Percentiles rank a stretch among this genome's conserved stretches.
Evolutionary conservation across 352 stramenopile genomes (phyloP).

Genomic region (Pythium volutum): DNA sequence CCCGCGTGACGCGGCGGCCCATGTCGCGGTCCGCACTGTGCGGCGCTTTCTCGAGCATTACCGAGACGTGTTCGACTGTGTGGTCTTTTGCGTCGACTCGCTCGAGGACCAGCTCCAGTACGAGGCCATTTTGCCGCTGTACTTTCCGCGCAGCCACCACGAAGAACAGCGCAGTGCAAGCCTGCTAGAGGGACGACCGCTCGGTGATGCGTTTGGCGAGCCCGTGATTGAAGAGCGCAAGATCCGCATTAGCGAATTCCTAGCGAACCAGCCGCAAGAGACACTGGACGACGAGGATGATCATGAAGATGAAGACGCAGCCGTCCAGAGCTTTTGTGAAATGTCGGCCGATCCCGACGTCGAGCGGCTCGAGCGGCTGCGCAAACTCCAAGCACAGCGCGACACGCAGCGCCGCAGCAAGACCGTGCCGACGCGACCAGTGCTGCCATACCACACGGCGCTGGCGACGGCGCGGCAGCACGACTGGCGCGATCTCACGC

Average conservation of each 20-base stretch:
- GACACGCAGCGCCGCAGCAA: conserved; percentile 27
- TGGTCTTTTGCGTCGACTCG: conserved; percentile 70
- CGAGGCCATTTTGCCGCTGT: conserved; percentile 60
- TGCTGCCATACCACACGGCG: conserved; percentile 37
- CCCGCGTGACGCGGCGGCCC: conserved; percentile 70
- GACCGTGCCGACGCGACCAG: conserved; percentile 9
- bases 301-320: conserved; percentile 36
- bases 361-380: conserved; percentile 45
- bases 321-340: conserved; percentile 52
- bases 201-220: conserved; percentile 72
- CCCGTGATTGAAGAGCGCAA: conserved; percentile 78
- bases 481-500: conserved; percentile 56
- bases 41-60: conserved; percentile 81
- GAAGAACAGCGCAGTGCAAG: conserved; percentile 34
- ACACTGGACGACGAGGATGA: conserved; percentile 25
- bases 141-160: conserved; percentile 52
- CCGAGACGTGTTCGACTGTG: conserved; percentile 41
- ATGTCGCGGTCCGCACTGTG: conserved; percentile 67
- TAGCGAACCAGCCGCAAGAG: conserved; percentile 1
- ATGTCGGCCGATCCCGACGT: conserved; percentile 59
- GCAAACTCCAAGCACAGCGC: conserved; percentile 35
- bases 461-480: conserved; percentile 47
- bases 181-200: conserved; percentile 34
- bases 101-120: conserved; percentile 61
- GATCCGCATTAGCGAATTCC: conserved; percentile 58